Percentiles rank a stretch among this genome's conserved stretches.
Evolutionary conservation across 1,284 basidiomycete species (phyloP).

Genomic region (Mycena sp.): DNA sequence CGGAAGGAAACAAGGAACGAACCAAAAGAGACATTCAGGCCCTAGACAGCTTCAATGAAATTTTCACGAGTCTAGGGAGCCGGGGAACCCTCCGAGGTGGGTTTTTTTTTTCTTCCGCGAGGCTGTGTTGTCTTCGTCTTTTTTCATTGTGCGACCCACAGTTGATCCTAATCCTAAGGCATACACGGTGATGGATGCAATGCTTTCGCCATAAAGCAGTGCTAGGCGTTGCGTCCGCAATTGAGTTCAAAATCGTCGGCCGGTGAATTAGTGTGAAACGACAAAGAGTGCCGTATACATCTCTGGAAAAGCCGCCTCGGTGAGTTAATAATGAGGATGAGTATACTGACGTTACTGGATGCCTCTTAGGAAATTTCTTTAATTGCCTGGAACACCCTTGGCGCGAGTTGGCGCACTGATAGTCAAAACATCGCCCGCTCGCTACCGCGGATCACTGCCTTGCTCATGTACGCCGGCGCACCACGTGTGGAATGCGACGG

Average conservation of each 20-base stretch:
- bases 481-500: slow-evolving; percentile 32
- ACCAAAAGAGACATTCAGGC: not conserved
- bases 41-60: not conserved
- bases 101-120: slow-evolving; percentile 7
- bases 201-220: slow-evolving; percentile 21
- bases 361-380: slow-evolving; percentile 26
- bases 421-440: slow-evolving; percentile 26
- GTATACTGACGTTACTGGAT: slow-evolving; percentile 28
- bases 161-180: slow-evolving; percentile 20
- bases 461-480: slow-evolving; percentile 20
- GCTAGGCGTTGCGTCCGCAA: slow-evolving; percentile 1
- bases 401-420: slow-evolving; percentile 29
- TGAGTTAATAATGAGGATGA: slow-evolving; percentile 30
- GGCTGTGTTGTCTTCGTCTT: slow-evolving; percentile 23
- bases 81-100: not conserved
- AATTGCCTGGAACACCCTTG: slow-evolving; percentile 19
- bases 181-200: slow-evolving; percentile 2
- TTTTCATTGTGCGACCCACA: not conserved
- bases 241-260: slow-evolving; percentile 10
- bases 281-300: slow-evolving; percentile 23
- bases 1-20: not conserved
- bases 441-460: slow-evolving; percentile 32
- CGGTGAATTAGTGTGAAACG: slow-evolving; percentile 28
- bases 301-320: slow-evolving; percentile 19
- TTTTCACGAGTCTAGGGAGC: not conserved